phyloP scores from a whole-genome alignment of 2,329 filamentous ascomycete genomes.

The Amphichorda felina region DNA sequence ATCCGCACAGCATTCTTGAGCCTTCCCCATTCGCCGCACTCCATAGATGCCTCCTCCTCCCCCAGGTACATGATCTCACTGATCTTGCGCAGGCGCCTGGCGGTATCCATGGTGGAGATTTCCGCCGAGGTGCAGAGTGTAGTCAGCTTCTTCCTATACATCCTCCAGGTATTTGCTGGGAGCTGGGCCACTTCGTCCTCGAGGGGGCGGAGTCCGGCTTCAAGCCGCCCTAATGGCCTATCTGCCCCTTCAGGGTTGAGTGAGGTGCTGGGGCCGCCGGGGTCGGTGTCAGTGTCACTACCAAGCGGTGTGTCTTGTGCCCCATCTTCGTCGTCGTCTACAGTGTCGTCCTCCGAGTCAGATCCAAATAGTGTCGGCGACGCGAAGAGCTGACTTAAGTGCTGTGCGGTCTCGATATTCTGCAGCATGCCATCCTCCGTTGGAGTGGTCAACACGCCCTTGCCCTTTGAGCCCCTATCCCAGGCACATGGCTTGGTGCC shows the following conservation, averaged over 20 bases:
- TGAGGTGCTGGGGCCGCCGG: neutral
- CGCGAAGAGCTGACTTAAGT: no score
- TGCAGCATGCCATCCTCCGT: no score
- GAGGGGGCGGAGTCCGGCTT: conserved; percentile 2
- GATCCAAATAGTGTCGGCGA: no score
- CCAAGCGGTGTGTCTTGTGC: no score
- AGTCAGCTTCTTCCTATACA: conserved; percentile 11
- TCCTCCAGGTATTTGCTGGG: conserved; percentile 8
- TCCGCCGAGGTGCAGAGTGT: conserved; percentile 6
- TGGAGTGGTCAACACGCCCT: no score
- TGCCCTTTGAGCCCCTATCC: no score
- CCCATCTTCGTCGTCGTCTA: no score
- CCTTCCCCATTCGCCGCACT: conserved; percentile 11
- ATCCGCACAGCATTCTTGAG: conserved; percentile 12
- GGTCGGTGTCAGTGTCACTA: neutral
- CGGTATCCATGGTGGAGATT: conserved; percentile 4
- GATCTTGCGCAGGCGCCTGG: conserved; percentile 10
- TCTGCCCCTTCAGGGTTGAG: neutral
- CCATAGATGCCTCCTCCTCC: conserved; percentile 15
- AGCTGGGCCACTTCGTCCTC: conserved; percentile 7
- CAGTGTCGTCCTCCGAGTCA: no score
- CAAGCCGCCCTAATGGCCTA: conserved; percentile 4
- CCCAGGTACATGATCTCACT: conserved; percentile 12
- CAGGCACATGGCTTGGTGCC: no score
- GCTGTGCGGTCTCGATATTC: no score